Evolutionary conservation across 1,284 basidiomycete genomes (phyloP).

Genomic region (Cryptococcus floricola): DNA sequence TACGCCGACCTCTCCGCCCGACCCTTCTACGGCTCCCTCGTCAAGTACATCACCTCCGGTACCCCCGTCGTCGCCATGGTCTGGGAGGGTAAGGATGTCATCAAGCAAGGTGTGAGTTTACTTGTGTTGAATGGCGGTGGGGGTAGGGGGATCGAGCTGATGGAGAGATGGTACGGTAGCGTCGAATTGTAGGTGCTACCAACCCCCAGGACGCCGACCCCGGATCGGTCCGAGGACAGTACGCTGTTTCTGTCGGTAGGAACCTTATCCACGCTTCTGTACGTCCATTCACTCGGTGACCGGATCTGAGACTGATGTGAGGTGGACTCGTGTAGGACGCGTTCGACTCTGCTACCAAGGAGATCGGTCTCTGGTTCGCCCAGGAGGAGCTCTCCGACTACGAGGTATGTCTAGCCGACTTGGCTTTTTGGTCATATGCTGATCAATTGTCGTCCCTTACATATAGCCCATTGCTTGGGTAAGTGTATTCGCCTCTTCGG

Average conservation of each 20-base stretch:
- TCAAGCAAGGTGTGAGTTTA: slow-evolving; percentile 41
- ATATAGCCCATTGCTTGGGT: slow-evolving; percentile 43
- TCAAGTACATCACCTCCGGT: slow-evolving; percentile 47
- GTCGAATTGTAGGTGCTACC: slow-evolving; percentile 45
- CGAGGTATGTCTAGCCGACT: slow-evolving; percentile 22
- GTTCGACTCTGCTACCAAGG: slow-evolving; percentile 52
- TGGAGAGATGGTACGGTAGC: slow-evolving; percentile 14
- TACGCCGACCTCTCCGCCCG: slow-evolving; percentile 41
- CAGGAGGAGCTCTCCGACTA: slow-evolving; percentile 49
- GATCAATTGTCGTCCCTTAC: background rate
- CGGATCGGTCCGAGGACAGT: slow-evolving; percentile 43
- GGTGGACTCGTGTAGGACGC: slow-evolving; percentile 34
- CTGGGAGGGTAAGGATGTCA: slow-evolving; percentile 46
- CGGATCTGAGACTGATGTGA: background rate
- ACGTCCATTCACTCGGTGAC: background rate
- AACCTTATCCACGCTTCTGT: slow-evolving; percentile 52
- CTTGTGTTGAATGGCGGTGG: background rate
- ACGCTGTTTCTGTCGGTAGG: slow-evolving; percentile 47
- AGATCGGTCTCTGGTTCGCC: slow-evolving; percentile 53
- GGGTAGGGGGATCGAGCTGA: background rate
- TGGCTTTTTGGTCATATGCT: background rate
- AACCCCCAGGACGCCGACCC: slow-evolving; percentile 44
- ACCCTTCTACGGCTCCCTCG: slow-evolving; percentile 44
- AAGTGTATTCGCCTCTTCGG: background rate
- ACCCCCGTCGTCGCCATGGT: slow-evolving; percentile 48